Conservation (phyloP, 2,329 filamentous ascomycete species). For the Stagonosporopsis vannaccii region DNA sequence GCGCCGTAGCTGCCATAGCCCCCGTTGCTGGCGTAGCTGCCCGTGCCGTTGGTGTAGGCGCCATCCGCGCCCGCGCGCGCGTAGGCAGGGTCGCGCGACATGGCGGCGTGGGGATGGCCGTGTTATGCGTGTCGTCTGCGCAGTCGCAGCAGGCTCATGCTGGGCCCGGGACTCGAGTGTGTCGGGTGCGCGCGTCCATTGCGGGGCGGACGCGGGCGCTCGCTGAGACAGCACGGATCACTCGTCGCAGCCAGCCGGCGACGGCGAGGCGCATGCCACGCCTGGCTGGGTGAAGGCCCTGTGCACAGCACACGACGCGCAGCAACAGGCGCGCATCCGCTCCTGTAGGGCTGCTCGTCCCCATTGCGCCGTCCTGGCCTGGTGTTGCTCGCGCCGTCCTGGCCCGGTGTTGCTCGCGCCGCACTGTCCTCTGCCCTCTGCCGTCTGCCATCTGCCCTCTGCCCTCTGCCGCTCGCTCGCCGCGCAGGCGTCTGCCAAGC, state of each 20-base stretch:
- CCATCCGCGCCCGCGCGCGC: conserved; percentile 44
- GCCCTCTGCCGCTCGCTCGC: neutral
- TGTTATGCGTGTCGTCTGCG: conserved; percentile 9
- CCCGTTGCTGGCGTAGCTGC: conserved; percentile 30
- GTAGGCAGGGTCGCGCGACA: conserved; percentile 48
- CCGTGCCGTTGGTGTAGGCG: conserved; percentile 38
- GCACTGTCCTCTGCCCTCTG: too few species aligned
- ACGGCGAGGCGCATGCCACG: conserved; percentile 17
- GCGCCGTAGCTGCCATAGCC: conserved; percentile 33
- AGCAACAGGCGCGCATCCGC: neutral
- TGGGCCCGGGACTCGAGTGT: conserved; percentile 20
- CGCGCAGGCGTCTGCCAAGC: neutral
- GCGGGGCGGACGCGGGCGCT: conserved; percentile 42
- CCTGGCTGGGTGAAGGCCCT: conserved; percentile 3
- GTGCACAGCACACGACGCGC: neutral
- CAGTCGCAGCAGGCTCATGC: conserved; percentile 8
- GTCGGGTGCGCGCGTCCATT: conserved; percentile 20
- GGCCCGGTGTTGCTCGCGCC: neutral
- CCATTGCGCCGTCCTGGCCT: neutral
- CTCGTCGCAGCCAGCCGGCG: conserved; percentile 14
- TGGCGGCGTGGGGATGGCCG: conserved; percentile 27
- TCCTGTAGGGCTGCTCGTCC: too few species aligned
- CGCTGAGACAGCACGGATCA: conserved; percentile 29
- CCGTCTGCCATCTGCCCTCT: too few species aligned
- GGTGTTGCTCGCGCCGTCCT: neutral